Conservation (phyloP, 2,329 filamentous ascomycete genomes). For the Xylaria sp. region DNA sequence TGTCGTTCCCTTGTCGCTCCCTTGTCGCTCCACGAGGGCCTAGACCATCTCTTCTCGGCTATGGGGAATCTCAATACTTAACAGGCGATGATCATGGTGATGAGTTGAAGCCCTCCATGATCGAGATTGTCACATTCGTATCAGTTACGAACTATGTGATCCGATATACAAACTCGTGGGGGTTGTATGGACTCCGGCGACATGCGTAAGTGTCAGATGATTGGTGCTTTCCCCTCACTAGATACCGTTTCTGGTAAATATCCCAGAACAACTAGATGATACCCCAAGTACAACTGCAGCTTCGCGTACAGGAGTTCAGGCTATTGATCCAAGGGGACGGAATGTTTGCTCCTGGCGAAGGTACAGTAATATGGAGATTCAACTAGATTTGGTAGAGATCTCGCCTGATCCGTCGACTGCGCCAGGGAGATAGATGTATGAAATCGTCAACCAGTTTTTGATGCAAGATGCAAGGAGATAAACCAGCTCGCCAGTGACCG, state of each 20-base stretch:
- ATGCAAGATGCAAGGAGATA: neutral
- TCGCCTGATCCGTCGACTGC: neutral
- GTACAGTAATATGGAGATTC: slow-evolving; percentile 6
- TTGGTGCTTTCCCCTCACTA: slow-evolving; percentile 25
- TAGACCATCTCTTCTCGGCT: slow-evolving; percentile 15
- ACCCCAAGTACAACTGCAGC: slow-evolving; percentile 18
- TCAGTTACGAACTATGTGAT: neutral
- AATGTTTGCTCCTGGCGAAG: slow-evolving; percentile 34
- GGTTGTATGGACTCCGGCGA: neutral
- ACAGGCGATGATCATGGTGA: slow-evolving; percentile 1
- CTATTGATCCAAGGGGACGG: slow-evolving; percentile 20
- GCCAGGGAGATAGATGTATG: too few relatives aligned
- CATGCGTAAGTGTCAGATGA: neutral
- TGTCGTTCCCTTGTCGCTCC: neutral
- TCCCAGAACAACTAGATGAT: neutral
- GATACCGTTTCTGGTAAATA: neutral
- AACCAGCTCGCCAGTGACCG: neutral
- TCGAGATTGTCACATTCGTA: neutral
- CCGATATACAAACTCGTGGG: neutral
- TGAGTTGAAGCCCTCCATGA: neutral
- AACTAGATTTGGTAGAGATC: slow-evolving; percentile 6
- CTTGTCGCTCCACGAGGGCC: neutral
- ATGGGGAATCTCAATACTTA: slow-evolving; percentile 1
- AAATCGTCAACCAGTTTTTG: neutral
- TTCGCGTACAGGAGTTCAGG: slow-evolving; percentile 9